Percentiles rank a stretch among this genome's conserved stretches.
These are phyloP conservation scores for Moricandia moricandioides DNA, from an alignment of 345 rosid species.

Conservation along the genomic window DNA sequence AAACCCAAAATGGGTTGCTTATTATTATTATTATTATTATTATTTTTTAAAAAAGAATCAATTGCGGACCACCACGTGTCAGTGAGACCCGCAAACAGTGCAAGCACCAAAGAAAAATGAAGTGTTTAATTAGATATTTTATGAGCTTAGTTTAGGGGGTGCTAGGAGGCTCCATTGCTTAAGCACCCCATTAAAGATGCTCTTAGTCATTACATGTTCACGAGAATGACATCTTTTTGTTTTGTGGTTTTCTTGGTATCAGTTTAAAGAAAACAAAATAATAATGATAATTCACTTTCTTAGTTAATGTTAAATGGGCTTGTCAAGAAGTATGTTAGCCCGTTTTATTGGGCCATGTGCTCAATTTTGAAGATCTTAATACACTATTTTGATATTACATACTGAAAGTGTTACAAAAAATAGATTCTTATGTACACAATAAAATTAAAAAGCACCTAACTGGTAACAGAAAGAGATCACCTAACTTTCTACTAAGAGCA, in stretches of 20 bases:
- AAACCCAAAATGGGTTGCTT: no score
- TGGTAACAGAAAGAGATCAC: conserved; percentile 16
- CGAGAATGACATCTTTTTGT: neutral
- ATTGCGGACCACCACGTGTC: no score
- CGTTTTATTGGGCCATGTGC: neutral
- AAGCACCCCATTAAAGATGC: no score
- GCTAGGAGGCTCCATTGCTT: no score
- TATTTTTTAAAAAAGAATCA: no score
- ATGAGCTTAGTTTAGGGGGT: no score
- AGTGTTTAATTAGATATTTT: no score
- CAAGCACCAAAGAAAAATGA: no score
- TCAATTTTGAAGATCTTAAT: neutral
- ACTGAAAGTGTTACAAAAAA: neutral
- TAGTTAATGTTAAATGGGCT: neutral
- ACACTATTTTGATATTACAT: neutral
- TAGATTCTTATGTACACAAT: neutral
- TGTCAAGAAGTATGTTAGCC: neutral
- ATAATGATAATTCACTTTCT: neutral
- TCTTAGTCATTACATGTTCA: conserved; percentile 21
- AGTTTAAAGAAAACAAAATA: neutral
- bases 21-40: no score
- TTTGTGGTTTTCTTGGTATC: neutral
- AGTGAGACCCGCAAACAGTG: no score
- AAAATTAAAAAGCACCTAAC: neutral
- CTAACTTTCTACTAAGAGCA: conserved; percentile 14